These are phyloP conservation scores for Scalesia atractyloides DNA, from an alignment of 129 eudicot species.

Conservation along the genomic window DNA sequence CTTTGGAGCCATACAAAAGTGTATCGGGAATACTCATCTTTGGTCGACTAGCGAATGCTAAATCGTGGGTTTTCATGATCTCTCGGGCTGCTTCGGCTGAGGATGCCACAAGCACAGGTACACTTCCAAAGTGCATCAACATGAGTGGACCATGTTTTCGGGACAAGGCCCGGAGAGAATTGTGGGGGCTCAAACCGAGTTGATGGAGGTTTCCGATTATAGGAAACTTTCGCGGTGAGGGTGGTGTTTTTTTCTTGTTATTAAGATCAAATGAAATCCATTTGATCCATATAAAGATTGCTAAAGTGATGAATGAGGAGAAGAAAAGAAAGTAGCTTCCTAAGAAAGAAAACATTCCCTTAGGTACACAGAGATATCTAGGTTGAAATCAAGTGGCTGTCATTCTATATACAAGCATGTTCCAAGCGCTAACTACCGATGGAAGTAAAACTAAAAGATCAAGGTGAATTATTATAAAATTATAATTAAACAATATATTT, in stretches of 20 bases:
- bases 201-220: conserved; percentile 56
- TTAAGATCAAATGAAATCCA: conserved; percentile 7
- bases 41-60: conserved; percentile 40
- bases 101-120: conserved; percentile 39
- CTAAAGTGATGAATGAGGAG: background rate
- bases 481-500: too few species aligned
- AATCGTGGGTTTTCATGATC: conserved; percentile 56
- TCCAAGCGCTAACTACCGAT: too few species aligned
- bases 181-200: conserved; percentile 43
- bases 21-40: conserved; percentile 17
- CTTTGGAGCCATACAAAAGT: conserved; percentile 35
- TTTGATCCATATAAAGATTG: conserved; percentile 8
- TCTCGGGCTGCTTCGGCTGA: conserved; percentile 44
- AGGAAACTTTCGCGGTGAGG: conserved; percentile 54
- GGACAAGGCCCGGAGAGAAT: conserved; percentile 37
- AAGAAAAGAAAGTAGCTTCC: background rate
- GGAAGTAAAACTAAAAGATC: too few species aligned
- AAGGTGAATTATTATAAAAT: too few species aligned
- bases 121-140: conserved; percentile 48
- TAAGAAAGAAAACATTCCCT: conserved; percentile 23
- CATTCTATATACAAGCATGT: background rate
- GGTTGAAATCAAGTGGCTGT: background rate
- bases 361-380: background rate
- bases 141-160: conserved; percentile 48
- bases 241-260: conserved; percentile 33